These are phyloP conservation scores for Ustilago nuda DNA, from an alignment of 1,284 basidiomycete species.

Conservation along the genomic window DNA sequence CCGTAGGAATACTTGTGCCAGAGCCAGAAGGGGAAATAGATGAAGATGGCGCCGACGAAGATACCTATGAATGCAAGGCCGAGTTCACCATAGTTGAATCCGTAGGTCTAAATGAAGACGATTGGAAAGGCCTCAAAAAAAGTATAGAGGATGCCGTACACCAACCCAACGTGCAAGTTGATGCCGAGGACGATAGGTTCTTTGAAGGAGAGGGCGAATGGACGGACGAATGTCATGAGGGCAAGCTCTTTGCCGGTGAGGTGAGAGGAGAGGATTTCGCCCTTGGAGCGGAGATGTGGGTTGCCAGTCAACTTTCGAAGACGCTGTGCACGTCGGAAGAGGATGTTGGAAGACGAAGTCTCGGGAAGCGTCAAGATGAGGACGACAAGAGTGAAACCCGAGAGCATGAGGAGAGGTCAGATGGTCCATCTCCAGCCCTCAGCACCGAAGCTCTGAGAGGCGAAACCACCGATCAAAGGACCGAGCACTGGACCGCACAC, in stretches of 20 bases:
- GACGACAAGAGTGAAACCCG: slow-evolving; percentile 58
- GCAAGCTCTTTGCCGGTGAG: slow-evolving; percentile 51
- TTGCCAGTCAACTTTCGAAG: slow-evolving; percentile 70
- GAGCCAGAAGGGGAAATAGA: slow-evolving; percentile 32
- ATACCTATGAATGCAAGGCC: slow-evolving; percentile 58
- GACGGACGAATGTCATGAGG: slow-evolving; percentile 55
- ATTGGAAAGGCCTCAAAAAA: slow-evolving; percentile 59
- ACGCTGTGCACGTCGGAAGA: slow-evolving; percentile 67
- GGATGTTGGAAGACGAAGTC: slow-evolving; percentile 68
- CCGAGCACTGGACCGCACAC: slow-evolving; percentile 55
- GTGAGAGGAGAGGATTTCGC: slow-evolving; percentile 62
- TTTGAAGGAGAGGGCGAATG: slow-evolving; percentile 56
- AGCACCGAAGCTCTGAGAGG: slow-evolving; percentile 32
- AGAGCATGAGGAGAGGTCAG: slow-evolving; percentile 68
- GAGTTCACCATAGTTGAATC: slow-evolving; percentile 57
- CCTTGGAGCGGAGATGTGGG: slow-evolving; percentile 63
- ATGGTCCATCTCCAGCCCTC: slow-evolving; percentile 65
- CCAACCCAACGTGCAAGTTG: slow-evolving; percentile 55
- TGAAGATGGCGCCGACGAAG: slow-evolving; percentile 50
- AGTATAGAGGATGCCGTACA: slow-evolving; percentile 48
- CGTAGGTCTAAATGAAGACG: slow-evolving; percentile 55
- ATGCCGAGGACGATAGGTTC: slow-evolving; percentile 51
- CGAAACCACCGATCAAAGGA: slow-evolving; percentile 58
- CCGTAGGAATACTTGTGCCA: slow-evolving; percentile 41
- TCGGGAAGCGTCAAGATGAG: slow-evolving; percentile 69